These are phyloP conservation scores for Taphrina populina DNA, from an alignment of 1,139 yeast genomes.

Conservation along the genomic window DNA sequence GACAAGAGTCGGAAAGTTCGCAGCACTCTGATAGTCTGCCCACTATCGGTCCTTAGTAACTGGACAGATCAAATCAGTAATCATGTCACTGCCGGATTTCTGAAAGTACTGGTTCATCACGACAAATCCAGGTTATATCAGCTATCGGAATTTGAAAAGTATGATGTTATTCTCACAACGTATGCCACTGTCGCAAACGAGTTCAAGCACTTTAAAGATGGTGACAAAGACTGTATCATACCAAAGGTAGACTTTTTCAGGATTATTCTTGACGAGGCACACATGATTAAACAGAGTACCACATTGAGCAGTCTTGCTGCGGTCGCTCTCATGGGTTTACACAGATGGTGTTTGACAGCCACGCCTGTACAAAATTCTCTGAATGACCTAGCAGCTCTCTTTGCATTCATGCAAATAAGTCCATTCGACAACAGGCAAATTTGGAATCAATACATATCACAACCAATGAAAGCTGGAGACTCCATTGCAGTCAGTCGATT, in stretches of 20 bases:
- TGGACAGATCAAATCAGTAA: constrained; percentile 73
- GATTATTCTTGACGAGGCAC: constrained; percentile 78
- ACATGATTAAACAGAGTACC: constrained; percentile 74
- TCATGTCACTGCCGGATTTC: constrained; percentile 56
- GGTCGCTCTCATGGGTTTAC: constrained; percentile 56
- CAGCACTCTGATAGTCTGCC: constrained; percentile 82
- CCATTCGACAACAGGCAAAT: constrained; percentile 52
- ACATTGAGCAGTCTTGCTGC: constrained; percentile 81
- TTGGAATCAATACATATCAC: constrained; percentile 60
- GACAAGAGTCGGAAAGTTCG: constrained; percentile 51
- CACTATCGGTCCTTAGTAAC: constrained; percentile 75
- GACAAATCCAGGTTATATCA: constrained; percentile 47
- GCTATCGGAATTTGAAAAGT: constrained; percentile 49
- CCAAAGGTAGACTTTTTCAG: constrained; percentile 64
- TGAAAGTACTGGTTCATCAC: constrained; percentile 63
- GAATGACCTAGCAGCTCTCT: constrained; percentile 73
- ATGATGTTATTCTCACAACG: constrained; percentile 75
- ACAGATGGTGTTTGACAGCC: constrained; percentile 82
- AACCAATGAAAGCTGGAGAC: constrained; percentile 52
- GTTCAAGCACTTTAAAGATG: constrained; percentile 35
- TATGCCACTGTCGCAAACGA: constrained; percentile 55
- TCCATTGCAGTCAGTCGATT: constrained; percentile 59
- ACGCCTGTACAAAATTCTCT: constrained; percentile 91
- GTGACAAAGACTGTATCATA: constrained; percentile 43
- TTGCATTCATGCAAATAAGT: constrained; percentile 67